A percentile compares a stretch with the other conserved stretches of the same genome.
phyloP scores from a whole-genome alignment of 2,329 filamentous ascomycete species.

The Diaporthe aspalathi region DNA sequence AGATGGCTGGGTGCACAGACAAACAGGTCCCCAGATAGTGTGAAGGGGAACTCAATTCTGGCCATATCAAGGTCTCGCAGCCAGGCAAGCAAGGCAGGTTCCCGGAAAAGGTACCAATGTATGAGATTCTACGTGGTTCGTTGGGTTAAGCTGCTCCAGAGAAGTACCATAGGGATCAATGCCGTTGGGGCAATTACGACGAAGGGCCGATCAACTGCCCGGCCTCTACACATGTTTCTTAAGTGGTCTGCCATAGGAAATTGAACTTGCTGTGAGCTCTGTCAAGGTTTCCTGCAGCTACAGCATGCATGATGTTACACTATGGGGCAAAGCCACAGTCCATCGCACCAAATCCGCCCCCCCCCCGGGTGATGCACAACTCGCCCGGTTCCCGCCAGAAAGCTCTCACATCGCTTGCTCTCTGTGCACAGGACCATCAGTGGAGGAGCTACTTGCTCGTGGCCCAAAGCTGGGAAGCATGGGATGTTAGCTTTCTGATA shows the following conservation, averaged over 20 bases:
- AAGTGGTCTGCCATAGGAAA: not conserved
- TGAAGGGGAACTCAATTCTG: not conserved
- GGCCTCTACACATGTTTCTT: not conserved
- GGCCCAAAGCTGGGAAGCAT: slow-evolving; percentile 3
- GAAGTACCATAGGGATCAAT: not conserved
- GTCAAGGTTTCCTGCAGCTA: no score
- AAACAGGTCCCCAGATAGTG: not conserved
- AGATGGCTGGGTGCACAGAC: not conserved
- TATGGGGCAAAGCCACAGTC: not conserved
- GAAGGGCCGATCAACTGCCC: not conserved
- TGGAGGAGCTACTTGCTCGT: not conserved
- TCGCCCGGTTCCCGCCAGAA: not conserved
- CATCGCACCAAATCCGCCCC: not conserved
- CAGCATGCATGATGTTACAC: not conserved
- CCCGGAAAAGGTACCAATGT: not conserved
- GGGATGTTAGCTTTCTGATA: not conserved
- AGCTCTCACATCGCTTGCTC: not conserved
- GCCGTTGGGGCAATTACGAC: not conserved
- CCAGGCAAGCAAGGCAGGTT: not conserved
- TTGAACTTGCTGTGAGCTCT: no score
- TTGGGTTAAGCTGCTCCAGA: not conserved
- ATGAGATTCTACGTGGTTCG: not conserved
- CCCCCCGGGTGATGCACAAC: not conserved
- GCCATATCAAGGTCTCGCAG: not conserved
- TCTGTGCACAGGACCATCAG: no score